Evolutionary conservation across 805 yeast species (phyloP), one percentile per base, ranked within the genome.

Genomic region (Saturnispora quitensis): DNA sequence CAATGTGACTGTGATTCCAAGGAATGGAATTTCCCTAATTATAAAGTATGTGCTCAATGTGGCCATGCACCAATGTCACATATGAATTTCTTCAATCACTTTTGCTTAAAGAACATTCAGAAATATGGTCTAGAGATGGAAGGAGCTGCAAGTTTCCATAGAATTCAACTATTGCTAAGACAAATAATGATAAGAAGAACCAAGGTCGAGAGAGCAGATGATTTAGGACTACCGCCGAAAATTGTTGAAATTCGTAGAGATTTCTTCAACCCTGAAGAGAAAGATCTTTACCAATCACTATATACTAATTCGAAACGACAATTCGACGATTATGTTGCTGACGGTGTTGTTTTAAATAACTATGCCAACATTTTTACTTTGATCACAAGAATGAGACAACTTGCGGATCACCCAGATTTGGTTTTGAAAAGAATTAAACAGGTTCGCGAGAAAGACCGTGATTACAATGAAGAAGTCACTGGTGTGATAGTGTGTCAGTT

Each of bases 331-430:
- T 93, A 82, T 64, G 98, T 93, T 40, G 93, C 95, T 22, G 91
- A 88, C 63, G 99, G 99, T 68, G 97, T 93, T 40, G 97, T 93
- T 24, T 73, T 93, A 53, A 93, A 93, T 69, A 93, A 93, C 66
- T 93, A 93, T 69, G 99, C 99, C 45, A 93, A 93, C 62, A 93
- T 93, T 62, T 93, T 93, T 70, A 90, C 98, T 0, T 75, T 93
- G 52, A 90, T 93, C 61, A 93, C 99, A 0, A 74, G 99, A 60
- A 95, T 93, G 99, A 80, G 99, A 61, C 99, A 93, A 68, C 73
- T 93, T 60, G 98, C 99, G 0, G 99, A 93, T 66, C 99, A 93
- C 67, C 99, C 99, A 0, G 99, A 93, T 69, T 72, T 93, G 56
- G 97, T 93, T 1, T 72, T 93, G 63, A 82, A 89, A 58, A 74